Percentiles rank a stretch among this genome's conserved stretches.
Evolutionary conservation across 805 yeast genomes (phyloP).

Genomic region (Cyberlindnera petersonii): DNA sequence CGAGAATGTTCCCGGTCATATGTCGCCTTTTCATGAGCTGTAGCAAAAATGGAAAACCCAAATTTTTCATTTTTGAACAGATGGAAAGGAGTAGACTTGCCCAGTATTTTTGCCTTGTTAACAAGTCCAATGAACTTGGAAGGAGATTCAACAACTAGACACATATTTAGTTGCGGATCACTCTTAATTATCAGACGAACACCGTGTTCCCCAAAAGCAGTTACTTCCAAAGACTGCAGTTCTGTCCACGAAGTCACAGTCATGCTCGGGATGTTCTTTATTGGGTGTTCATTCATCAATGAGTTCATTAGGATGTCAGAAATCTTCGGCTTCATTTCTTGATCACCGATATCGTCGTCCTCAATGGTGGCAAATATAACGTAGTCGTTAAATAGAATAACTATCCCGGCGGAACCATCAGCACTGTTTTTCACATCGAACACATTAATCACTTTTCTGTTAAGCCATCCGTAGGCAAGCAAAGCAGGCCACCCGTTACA

Average conservation of each 20-base stretch:
- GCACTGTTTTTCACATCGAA: conserved; percentile 42
- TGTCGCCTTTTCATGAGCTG: conserved; percentile 60
- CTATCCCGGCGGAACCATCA: conserved; percentile 42
- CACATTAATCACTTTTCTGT: conserved; percentile 80
- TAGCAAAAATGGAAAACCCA: conserved; percentile 47
- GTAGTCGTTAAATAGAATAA: conserved; percentile 79
- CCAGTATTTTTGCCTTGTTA: conserved; percentile 66
- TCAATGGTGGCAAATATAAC: conserved; percentile 58
- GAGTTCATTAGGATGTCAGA: conserved; percentile 89
- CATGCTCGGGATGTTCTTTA: conserved; percentile 64
- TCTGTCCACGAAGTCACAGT: conserved; percentile 65
- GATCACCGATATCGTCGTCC: conserved; percentile 23
- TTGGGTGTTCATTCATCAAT: conserved; percentile 76
- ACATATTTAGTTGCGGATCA: conserved; percentile 16
- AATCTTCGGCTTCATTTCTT: conserved; percentile 45
- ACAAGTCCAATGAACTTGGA: conserved; percentile 50
- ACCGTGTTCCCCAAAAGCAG: conserved; percentile 33
- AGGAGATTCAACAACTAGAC: conserved; percentile 27
- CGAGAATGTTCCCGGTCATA: conserved; percentile 53
- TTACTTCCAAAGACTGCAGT: conserved; percentile 51
- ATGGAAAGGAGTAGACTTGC: conserved; percentile 83
- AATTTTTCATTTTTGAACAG: conserved; percentile 52
- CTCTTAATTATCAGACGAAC: conserved; percentile 31
- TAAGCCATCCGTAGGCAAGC: conserved; percentile 83
- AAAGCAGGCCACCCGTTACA: conserved; percentile 87